A percentile compares a stretch with the other conserved stretches of the same genome.
phyloP scores from a whole-genome alignment of 176 grass and related monocot species.

The Cenchrus americanus region DNA sequence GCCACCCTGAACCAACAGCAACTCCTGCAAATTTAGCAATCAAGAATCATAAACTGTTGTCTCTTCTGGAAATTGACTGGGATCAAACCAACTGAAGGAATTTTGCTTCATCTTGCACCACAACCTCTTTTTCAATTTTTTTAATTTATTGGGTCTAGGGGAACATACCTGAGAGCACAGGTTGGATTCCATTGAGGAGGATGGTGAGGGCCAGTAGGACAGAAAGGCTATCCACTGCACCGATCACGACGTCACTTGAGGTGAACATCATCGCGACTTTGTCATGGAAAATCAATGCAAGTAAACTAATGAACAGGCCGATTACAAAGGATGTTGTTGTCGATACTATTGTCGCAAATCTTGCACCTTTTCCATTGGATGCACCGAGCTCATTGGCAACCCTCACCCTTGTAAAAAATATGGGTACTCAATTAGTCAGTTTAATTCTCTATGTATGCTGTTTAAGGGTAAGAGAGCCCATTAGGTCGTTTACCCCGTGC shows the following conservation, averaged over 20 bases:
- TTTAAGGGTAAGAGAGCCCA: background rate
- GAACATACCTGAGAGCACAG: slow-evolving; percentile 41
- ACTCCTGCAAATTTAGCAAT: slow-evolving; percentile 40
- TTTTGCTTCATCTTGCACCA: background rate
- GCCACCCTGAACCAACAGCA: slow-evolving; percentile 62
- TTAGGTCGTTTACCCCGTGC: slow-evolving; percentile 52
- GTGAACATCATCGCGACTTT: slow-evolving; percentile 22
- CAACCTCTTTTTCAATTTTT: too few species aligned
- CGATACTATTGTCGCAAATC: slow-evolving; percentile 41
- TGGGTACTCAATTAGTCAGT: background rate
- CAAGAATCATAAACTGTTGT: background rate
- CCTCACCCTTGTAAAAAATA: slow-evolving; percentile 34
- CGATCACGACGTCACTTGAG: slow-evolving; percentile 15
- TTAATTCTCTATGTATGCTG: background rate
- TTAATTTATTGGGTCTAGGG: background rate
- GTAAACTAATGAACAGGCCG: slow-evolving; percentile 26
- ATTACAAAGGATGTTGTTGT: slow-evolving; percentile 38
- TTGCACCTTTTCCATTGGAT: slow-evolving; percentile 29
- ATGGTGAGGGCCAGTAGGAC: slow-evolving; percentile 38
- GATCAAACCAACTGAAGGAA: background rate
- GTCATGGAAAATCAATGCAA: slow-evolving; percentile 27
- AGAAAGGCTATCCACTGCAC: slow-evolving; percentile 34
- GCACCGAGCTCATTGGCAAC: slow-evolving; percentile 59
- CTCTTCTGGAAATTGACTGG: background rate
- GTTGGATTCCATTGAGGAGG: slow-evolving; percentile 51